Percentiles rank a stretch among this genome's conserved stretches.
Conservation (phyloP, 2,329 filamentous ascomycete species). For the Botrytis galanthina region DNA sequence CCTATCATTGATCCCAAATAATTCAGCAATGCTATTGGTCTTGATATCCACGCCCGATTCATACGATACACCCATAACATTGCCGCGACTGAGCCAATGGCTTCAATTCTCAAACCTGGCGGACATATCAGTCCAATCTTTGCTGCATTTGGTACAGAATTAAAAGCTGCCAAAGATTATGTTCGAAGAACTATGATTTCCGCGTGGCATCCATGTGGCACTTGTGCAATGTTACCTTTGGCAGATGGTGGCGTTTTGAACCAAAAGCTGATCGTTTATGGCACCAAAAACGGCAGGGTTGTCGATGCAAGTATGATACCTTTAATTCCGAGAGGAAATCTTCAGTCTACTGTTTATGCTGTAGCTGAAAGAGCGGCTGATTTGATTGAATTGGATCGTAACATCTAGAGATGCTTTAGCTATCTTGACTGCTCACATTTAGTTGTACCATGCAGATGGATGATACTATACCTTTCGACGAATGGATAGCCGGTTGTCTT, state of each 20-base stretch:
- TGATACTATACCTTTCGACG: not conserved
- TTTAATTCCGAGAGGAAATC: slow-evolving; percentile 23
- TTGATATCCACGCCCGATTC: slow-evolving; percentile 42
- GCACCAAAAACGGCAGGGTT: slow-evolving; percentile 23
- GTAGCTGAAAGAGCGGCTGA: slow-evolving; percentile 28
- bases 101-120: slow-evolving; percentile 36
- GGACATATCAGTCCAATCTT: not conserved
- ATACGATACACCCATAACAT: slow-evolving; percentile 39
- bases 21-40: slow-evolving; percentile 44
- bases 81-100: slow-evolving; percentile 36
- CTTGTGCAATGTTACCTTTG: slow-evolving; percentile 26
- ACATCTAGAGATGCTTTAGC: not conserved
- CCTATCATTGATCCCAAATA: slow-evolving; percentile 45
- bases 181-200: not conserved
- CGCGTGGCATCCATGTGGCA: slow-evolving; percentile 24
- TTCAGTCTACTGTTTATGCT: slow-evolving; percentile 24
- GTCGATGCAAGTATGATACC: slow-evolving; percentile 31
- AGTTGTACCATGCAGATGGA: not conserved
- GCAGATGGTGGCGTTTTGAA: slow-evolving; percentile 27
- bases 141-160: slow-evolving; percentile 2
- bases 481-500: not conserved
- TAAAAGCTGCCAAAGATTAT: slow-evolving; percentile 3
- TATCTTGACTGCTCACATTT: not conserved
- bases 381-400: slow-evolving; percentile 18
- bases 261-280: slow-evolving; percentile 25